phyloP scores from a whole-genome alignment of 2,329 filamentous ascomycete species.

The Cucurbitaria berberidis region DNA sequence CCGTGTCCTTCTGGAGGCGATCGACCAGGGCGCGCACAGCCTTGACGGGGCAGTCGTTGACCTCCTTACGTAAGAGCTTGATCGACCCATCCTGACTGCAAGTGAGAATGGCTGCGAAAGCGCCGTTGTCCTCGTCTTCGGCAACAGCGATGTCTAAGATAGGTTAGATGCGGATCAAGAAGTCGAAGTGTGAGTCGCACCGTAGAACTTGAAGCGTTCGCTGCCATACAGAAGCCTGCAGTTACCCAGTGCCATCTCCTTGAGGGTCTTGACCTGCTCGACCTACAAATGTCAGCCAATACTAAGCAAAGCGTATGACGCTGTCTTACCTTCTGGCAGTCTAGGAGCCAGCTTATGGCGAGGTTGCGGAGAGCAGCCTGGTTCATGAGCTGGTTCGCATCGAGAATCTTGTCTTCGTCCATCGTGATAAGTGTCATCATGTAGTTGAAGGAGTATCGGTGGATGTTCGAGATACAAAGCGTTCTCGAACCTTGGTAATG shows the following conservation, averaged over 20 bases:
- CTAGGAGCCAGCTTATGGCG: conserved; percentile 9
- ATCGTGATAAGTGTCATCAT: background rate
- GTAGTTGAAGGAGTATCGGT: too few relatives aligned
- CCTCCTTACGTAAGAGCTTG: conserved; percentile 73
- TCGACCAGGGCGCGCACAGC: conserved; percentile 24
- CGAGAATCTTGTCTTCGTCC: background rate
- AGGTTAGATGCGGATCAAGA: conserved; percentile 1
- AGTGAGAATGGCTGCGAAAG: conserved; percentile 93
- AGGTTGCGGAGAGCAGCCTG: conserved; percentile 1
- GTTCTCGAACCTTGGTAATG: background rate
- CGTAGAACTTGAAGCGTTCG: conserved; percentile 33
- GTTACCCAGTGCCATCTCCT: conserved; percentile 24
- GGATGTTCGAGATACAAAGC: too few relatives aligned
- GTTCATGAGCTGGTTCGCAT: conserved; percentile 3
- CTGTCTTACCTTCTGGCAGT: conserved; percentile 7
- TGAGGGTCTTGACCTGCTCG: conserved; percentile 53
- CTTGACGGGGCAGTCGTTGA: conserved; percentile 75
- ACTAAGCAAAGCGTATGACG: accelerated
- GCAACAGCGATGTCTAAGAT: conserved; percentile 25
- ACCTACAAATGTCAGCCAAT: conserved; percentile 62
- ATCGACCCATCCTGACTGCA: conserved; percentile 81
- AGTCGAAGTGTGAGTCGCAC: background rate
- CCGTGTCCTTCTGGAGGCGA: conserved; percentile 29
- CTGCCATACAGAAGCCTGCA: conserved; percentile 38
- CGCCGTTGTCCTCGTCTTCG: conserved; percentile 46